These are phyloP conservation scores for Saccharomycopsis fermentans DNA, from an alignment of 805 yeast species.

Conservation along the genomic window DNA sequence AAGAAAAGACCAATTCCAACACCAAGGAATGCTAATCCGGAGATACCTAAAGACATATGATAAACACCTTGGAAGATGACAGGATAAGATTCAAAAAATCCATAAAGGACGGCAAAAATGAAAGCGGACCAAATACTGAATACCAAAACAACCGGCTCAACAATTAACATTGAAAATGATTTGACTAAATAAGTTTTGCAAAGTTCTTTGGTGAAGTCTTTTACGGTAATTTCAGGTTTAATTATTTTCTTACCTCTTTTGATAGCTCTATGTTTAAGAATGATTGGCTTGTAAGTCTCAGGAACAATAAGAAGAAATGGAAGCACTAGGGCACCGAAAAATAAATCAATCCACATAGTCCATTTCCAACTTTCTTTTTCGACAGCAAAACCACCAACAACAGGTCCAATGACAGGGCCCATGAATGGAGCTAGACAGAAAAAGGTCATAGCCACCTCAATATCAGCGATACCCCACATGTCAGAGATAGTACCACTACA, in stretches of 20 bases:
- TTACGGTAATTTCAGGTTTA: slow-evolving; percentile 16
- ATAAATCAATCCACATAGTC: slow-evolving; percentile 62
- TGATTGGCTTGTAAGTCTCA: slow-evolving; percentile 64
- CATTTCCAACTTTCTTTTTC: slow-evolving; percentile 44
- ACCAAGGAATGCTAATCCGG: slow-evolving; percentile 63
- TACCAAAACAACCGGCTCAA: slow-evolving; percentile 66
- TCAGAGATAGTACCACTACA: slow-evolving; percentile 82
- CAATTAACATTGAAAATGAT: slow-evolving; percentile 58
- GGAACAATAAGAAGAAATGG: slow-evolving; percentile 41
- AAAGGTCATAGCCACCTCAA: slow-evolving; percentile 67
- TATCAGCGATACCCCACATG: slow-evolving; percentile 55
- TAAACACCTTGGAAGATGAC: slow-evolving; percentile 61
- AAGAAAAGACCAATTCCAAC: slow-evolving; percentile 57
- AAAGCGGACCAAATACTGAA: slow-evolving; percentile 64
- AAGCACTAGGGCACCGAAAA: slow-evolving; percentile 48
- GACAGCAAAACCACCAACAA: slow-evolving; percentile 64
- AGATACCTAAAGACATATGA: slow-evolving; percentile 45
- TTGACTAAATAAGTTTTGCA: slow-evolving; percentile 43
- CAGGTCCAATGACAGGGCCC: slow-evolving; percentile 74
- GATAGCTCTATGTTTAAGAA: slow-evolving; percentile 49
- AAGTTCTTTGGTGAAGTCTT: slow-evolving; percentile 22
- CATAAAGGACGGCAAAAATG: slow-evolving; percentile 67
- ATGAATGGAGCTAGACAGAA: slow-evolving; percentile 71
- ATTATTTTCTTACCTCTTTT: slow-evolving; percentile 46
- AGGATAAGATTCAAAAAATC: slow-evolving; percentile 73